Evolutionary conservation across 1,139 yeast genomes (phyloP).

Genomic region (Lizanozyma gosingica): DNA sequence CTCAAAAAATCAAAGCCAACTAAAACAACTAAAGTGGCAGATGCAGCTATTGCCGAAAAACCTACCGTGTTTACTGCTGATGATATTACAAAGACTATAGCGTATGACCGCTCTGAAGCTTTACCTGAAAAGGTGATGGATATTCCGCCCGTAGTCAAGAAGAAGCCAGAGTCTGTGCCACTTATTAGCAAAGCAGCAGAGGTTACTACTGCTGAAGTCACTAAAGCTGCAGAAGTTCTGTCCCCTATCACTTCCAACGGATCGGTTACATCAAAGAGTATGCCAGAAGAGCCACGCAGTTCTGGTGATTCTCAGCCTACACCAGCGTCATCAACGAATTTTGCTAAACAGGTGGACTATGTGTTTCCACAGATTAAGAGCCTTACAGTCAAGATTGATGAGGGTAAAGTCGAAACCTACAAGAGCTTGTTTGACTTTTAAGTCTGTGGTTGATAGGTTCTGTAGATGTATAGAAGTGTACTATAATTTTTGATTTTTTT

Average conservation of each 20-base stretch:
- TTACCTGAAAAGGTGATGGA: conserved; percentile 10
- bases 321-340: background rate
- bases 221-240: conserved; percentile 1
- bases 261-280: background rate
- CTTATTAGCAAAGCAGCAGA: conserved; percentile 8
- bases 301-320: background rate
- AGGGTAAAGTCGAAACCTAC: conserved; percentile 18
- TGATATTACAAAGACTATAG: conserved; percentile 28
- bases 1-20: conserved; percentile 12
- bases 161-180: background rate
- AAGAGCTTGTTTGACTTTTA: conserved; percentile 21
- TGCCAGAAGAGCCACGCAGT: background rate
- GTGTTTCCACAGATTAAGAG: conserved; percentile 23
- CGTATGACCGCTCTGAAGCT: conserved; percentile 25
- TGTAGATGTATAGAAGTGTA: too few species aligned
- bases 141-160: conserved; percentile 4
- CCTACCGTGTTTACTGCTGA: conserved; percentile 20
- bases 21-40: conserved; percentile 3
- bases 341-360: conserved; percentile 7
- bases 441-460: too few species aligned
- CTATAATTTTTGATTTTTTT: too few species aligned
- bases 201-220: conserved; percentile 1
- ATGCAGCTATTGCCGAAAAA: background rate
- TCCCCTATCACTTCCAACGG: background rate
- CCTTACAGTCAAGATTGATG: conserved; percentile 15